A percentile compares a stretch with the other conserved stretches of the same genome.
These are phyloP conservation scores for Arctium lappa DNA, from an alignment of 129 eudicot genomes.

Conservation along the genomic window DNA sequence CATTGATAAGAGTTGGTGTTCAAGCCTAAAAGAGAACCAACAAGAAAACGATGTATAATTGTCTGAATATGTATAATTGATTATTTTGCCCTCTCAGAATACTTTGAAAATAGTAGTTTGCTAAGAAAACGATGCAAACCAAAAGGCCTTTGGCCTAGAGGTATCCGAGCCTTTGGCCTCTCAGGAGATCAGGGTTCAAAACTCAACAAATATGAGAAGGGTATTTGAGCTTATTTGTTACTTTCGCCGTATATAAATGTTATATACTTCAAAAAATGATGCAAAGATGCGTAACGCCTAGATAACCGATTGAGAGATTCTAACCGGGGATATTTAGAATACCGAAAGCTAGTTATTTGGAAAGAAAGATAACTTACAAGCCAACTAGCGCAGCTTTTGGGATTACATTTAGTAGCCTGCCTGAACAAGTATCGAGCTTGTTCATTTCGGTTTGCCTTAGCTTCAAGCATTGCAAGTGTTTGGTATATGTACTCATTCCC, in stretches of 20 bases:
- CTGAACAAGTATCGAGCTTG: conserved; percentile 82
- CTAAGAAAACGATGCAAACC: background rate
- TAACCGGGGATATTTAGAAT: background rate
- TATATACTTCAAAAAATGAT: background rate
- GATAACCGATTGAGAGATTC: background rate
- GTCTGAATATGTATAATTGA: background rate
- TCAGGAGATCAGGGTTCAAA: too few species aligned
- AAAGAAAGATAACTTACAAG: conserved; percentile 59
- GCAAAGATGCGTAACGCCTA: background rate
- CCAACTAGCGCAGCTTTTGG: conserved; percentile 97
- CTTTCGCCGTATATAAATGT: background rate
- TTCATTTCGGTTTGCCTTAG: conserved; percentile 73
- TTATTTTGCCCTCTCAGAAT: background rate
- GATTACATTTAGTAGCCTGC: conserved; percentile 88
- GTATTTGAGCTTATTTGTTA: background rate
- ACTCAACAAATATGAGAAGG: too few species aligned
- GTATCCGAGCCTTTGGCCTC: too few species aligned
- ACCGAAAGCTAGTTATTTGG: background rate
- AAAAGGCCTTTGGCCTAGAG: too few species aligned
- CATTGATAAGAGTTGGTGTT: too few species aligned
- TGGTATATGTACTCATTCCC: conserved; percentile 90
- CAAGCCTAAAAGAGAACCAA: background rate
- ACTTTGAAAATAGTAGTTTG: background rate
- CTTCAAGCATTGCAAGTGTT: conserved; percentile 93
- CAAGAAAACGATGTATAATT: background rate